A percentile compares a stretch with the other conserved stretches of the same genome.
phyloP scores from a whole-genome alignment of 495 filamentous ascomycete genomes.

The Schizothecium vesticola region DNA sequence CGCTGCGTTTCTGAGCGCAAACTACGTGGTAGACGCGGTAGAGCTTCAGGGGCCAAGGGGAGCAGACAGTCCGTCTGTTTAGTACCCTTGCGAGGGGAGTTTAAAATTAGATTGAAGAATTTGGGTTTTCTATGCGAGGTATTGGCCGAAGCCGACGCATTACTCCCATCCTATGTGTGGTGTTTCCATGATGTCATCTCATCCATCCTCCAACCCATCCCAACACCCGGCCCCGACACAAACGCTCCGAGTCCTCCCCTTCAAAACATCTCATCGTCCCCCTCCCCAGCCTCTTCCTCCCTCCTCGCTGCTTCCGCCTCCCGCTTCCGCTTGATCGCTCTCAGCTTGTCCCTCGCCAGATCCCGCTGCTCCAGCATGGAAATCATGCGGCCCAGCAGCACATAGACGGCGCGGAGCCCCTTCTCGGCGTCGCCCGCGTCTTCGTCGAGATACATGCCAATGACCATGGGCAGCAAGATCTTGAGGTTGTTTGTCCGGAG shows the following conservation, averaged over 20 bases:
- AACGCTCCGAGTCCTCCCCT: not conserved
- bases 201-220: not conserved
- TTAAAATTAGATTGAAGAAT: not conserved
- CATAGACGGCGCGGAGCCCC: not conserved
- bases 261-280: not conserved
- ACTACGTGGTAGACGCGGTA: conserved; percentile 51
- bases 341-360: not conserved
- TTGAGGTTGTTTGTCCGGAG: not conserved
- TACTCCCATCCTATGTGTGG: too few species aligned
- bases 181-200: not conserved
- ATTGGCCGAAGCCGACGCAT: too few species aligned
- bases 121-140: not conserved
- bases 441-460: not conserved
- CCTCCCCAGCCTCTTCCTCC: not conserved
- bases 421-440: not conserved
- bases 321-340: not conserved
- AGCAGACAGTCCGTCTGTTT: conserved; percentile 10
- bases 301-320: not conserved
- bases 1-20: conserved; percentile 46
- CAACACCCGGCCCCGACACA: not conserved
- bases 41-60: conserved; percentile 36
- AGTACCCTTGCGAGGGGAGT: not conserved
- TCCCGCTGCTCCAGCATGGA: not conserved
- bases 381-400: not conserved
- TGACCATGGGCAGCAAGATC: not conserved